Evolutionary conservation across 768 basidiomycete genomes (phyloP), one percentile per base, ranked within the genome.

Genomic region (Phaeolepiota aurea): DNA sequence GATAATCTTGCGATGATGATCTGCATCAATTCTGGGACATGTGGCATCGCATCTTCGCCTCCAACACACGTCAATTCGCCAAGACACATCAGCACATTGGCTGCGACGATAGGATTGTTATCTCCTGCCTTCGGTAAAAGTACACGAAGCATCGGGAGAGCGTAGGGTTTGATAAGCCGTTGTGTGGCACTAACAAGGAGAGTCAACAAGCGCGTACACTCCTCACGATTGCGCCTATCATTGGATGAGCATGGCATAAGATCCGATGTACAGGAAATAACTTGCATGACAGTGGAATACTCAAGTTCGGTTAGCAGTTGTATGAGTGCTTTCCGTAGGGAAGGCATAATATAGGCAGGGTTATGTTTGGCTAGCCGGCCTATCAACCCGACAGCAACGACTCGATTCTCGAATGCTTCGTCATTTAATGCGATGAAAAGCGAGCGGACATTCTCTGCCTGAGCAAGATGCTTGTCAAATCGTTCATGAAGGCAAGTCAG

Each of bases 341-440:
- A 91, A 5, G 96, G 94, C 86, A 99, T 97, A 14, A 99, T 92
- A 65, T 97, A 96, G 12, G 96, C 96, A 0, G 96, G 96, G 54
- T 99, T 99, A 61, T 94, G 88, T 50, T 81, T 79, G 2, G 93
- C 89, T 18, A 99, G 75, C 19, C 96, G 81, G 1, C 96, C 96
- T 44, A 99, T 97, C 46, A 98, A 72, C 15, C 65, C 64, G 39
- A 98, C 88, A 2, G 93, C 93, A n/a, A 83, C 79, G 19, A 90
- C 79, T 15, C 96, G 80, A 55, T 96, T 96, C 37, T 86, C 84
- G 60, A 93, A 97, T 4, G 86, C 82, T 55, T 98, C 96, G 53
- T 99, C 96, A 54, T 98, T 98, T 35, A 99, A 71, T 0, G 93
- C 96, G 48, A 98, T 90, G 65, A 98, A 98, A 11, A 99, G 68